A percentile compares a stretch with the other conserved stretches of the same genome.
phyloP scores from a whole-genome alignment of 169 alveolate genomes.

The Plasmodium gallinaceum region DNA sequence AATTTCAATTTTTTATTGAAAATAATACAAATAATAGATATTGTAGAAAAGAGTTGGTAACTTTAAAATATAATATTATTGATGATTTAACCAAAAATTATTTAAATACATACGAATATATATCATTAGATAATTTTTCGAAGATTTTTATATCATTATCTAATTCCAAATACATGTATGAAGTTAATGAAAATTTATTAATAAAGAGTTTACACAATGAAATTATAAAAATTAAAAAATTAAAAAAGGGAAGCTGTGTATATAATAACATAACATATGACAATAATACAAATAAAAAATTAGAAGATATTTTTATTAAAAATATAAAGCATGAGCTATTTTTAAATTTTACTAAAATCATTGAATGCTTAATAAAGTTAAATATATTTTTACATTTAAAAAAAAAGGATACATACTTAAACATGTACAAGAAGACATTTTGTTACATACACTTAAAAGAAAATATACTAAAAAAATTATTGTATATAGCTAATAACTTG shows the following conservation, averaged over 20 bases:
- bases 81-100: conserved; percentile 69
- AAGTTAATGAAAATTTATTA: conserved; percentile 45
- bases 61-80: conserved; percentile 57
- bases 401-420: conserved; percentile 26
- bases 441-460: conserved; percentile 29
- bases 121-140: conserved; percentile 54
- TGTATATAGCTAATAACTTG: conserved; percentile 70
- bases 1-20: conserved; percentile 67
- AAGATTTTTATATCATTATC: conserved; percentile 71
- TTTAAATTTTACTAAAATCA: conserved; percentile 60
- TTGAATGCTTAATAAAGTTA: conserved; percentile 74
- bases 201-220: conserved; percentile 49
- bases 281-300: conserved; percentile 28
- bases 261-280: background rate
- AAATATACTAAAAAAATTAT: conserved; percentile 50
- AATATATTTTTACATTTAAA: conserved; percentile 63
- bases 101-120: conserved; percentile 52
- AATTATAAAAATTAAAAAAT: conserved; percentile 25
- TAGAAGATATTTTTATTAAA: conserved; percentile 22
- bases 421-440: conserved; percentile 37
- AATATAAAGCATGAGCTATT: conserved; percentile 28
- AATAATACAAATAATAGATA: conserved; percentile 51
- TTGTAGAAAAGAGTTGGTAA: conserved; percentile 49
- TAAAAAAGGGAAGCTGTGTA: background rate
- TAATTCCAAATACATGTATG: conserved; percentile 51